These are phyloP conservation scores for Pilaira anomala DNA, from an alignment of 192 early-diverging fungal genomes.

Conservation along the genomic window DNA sequence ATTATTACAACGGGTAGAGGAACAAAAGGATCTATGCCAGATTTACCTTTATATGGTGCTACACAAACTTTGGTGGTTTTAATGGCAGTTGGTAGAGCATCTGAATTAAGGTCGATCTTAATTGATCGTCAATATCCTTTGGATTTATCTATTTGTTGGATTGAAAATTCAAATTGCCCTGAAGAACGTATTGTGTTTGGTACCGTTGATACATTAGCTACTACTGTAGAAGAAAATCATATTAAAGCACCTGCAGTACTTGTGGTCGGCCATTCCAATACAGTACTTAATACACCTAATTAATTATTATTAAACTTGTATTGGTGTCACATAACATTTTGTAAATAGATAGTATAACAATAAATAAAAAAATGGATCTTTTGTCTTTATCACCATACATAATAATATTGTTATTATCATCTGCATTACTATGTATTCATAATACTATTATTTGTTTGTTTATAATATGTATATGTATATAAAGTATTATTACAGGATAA, in stretches of 20 bases:
- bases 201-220: conserved; percentile 61
- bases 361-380: background rate
- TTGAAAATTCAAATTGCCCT: conserved; percentile 79
- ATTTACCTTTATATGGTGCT: conserved; percentile 60
- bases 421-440: background rate
- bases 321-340: background rate
- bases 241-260: conserved; percentile 76
- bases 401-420: background rate
- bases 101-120: conserved; percentile 58
- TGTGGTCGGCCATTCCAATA: conserved; percentile 59
- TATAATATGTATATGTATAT: background rate
- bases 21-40: conserved; percentile 72
- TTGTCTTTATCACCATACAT: background rate
- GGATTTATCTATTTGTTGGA: conserved; percentile 67
- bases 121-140: conserved; percentile 59
- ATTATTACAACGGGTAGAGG: conserved; percentile 80
- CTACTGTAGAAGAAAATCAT: conserved; percentile 56
- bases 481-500: too few relatives aligned
- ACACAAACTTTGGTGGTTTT: conserved; percentile 79
- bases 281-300: conserved; percentile 4
- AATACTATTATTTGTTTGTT: background rate
- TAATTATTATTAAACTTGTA: background rate
- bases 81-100: conserved; percentile 79
- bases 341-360: background rate
- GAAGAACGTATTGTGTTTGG: conserved; percentile 70